Evolutionary conservation across 331 rosid species (phyloP), one percentile per base, ranked within the genome.

Genomic region (Dryas integrifolia): DNA sequence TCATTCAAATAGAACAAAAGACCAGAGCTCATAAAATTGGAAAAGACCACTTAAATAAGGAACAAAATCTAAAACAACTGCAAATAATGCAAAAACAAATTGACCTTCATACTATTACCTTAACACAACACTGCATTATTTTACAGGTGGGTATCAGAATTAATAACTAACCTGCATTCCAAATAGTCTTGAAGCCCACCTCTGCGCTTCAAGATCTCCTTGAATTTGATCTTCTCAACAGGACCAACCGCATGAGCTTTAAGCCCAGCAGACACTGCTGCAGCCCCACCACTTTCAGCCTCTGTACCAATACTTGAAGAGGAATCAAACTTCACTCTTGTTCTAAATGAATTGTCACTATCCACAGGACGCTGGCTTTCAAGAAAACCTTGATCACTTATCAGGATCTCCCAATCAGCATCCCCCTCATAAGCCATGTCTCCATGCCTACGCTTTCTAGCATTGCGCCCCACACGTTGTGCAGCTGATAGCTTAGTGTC

Each of bases 361-460:
- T 86, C 85, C 47, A 63, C 35, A 30, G 3, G 35, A 30, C 35
- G 35, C 35, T 30, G 35, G 2, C 35, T 30, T 30, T 30, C 35
- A 30, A 1, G 35, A 30, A 30, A 79, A 70, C 82, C 59, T 76
- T 78, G 85, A 67, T 85, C 92, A 76, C 82, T 79, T 58, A 76
- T 79, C 84, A 92, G 84, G 70, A 70, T 79, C 35, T 92, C 96
- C 99, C 99, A 95, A 53, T 92, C 97, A 76, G 89, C 95, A 87
- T 95, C 99, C 81, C 97, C 99, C 80, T 95, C 98, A 78, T 95
- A 95, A 74, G 99, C 92, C 99, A 95, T 95, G 82, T 95, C 99
- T 46, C 88, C 94, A 80, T 87, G 98, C 85, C 90, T 85, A 51
- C 72, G 86, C 86, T 85, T 90, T 76, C 88, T 95, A 52, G 78